Evolutionary conservation across 768 basidiomycete genomes (phyloP), one percentile per base, ranked within the genome.

Genomic region (Tylopilus sp.): DNA sequence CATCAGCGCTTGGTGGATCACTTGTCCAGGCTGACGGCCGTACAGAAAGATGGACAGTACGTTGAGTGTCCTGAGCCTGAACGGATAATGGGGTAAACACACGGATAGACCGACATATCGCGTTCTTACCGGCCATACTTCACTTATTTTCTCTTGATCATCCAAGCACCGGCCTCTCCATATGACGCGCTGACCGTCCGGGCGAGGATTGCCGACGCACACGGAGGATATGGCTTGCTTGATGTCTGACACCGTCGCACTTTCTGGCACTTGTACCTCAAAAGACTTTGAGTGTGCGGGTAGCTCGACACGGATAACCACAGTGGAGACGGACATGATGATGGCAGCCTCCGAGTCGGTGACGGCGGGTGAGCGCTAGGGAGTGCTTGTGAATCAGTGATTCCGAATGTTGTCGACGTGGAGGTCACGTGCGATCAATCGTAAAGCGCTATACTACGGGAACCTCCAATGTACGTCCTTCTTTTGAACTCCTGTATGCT

Each of bases 221-320:
- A 71, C 65, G 17, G 66, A 70, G 51, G 71, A 75, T 59, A 92
- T 90, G 67, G 82, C 78, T 52, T 77, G 74, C 72, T 92, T 92
- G 54, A 90, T 74, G 61, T 87, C 78, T 30, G 73, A 71, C 34
- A 92, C 73, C 16, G 82, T 81, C 48, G 75, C 75, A 14, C 71
- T 66, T 29, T 65, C 62, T 22, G 76, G 66, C 24, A 86, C 78
- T 38, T 76, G 71, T 36, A 91, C 61, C 55, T 68, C 65, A 65
- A 91, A 86, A 9, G 87, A 88, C 58, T 76, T 80, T 47, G 83
- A 81, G 64, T 85, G 82, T 29, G 87, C 77, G n/a, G 89, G 88
- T 30, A 92, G 76, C 66, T 91, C 89, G 55, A 92, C 82, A 54
- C 78, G 82, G 48, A 91, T 57, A 50, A 62, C 62, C 47, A 72